These are phyloP conservation scores for Tylopilus rubrobrunneus DNA, from an alignment of 768 basidiomycete species.

Conservation along the genomic window DNA sequence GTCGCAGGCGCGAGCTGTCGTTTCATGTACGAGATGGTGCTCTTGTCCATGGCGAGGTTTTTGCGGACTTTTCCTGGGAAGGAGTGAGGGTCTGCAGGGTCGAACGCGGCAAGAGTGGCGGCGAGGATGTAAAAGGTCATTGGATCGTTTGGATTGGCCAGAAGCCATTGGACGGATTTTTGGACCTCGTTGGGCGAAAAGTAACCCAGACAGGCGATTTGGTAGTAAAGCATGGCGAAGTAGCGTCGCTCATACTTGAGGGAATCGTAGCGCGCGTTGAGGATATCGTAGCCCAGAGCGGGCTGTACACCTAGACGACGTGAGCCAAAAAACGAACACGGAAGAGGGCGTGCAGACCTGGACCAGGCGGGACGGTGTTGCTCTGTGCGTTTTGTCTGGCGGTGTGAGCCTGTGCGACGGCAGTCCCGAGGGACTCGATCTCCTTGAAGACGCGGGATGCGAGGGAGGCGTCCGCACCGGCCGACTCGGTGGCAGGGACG, in stretches of 20 bases:
- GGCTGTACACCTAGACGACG: constrained; percentile 36
- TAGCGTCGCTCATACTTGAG: constrained; percentile 70
- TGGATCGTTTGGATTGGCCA: constrained; percentile 58
- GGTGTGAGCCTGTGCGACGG: constrained; percentile 50
- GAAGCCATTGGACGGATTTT: constrained; percentile 67
- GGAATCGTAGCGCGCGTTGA: constrained; percentile 66
- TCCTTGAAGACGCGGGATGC: constrained; percentile 57
- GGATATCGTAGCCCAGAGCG: constrained; percentile 60
- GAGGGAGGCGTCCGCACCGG: constrained; percentile 42
- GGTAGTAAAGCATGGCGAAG: constrained; percentile 59
- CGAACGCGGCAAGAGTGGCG: constrained; percentile 60
- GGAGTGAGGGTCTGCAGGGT: constrained; percentile 56
- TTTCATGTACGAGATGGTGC: constrained; percentile 55
- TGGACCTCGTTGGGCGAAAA: constrained; percentile 59
- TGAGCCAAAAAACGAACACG: neutral
- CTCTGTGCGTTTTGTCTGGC: constrained; percentile 58
- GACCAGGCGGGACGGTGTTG: constrained; percentile 52
- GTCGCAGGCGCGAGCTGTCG: constrained; percentile 48
- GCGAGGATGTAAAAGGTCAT: constrained; percentile 69
- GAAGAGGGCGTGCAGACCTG: constrained; percentile 37
- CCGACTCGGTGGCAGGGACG: constrained; percentile 34
- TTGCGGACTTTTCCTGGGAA: constrained; percentile 43
- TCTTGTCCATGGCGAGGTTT: constrained; percentile 42
- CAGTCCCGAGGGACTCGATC: constrained; percentile 55
- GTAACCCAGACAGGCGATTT: constrained; percentile 60